Conservation (phyloP, 768 basidiomycete species). For the Cystofilobasidium bisporidii region DNA sequence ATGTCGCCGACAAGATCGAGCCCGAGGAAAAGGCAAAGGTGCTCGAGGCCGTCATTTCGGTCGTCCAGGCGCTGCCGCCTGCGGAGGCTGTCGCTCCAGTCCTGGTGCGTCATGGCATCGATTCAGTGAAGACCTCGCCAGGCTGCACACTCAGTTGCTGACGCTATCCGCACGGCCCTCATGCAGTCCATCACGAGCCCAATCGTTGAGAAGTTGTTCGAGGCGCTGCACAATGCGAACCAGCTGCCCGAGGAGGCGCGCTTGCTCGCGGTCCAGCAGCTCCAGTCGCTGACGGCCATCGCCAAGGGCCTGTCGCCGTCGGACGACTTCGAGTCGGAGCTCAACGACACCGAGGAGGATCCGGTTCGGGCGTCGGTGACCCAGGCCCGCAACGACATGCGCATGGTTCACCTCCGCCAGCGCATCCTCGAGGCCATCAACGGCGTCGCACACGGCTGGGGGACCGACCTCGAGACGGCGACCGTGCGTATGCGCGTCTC, state of each 20-base stretch:
- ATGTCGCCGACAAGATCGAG: constrained; percentile 54
- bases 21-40: constrained; percentile 71
- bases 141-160: background rate
- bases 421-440: constrained; percentile 54
- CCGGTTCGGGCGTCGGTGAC: constrained; percentile 32
- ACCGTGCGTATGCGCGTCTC: background rate
- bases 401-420: constrained; percentile 48
- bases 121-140: background rate
- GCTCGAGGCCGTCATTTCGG: constrained; percentile 81
- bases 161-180: constrained; percentile 12
- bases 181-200: constrained; percentile 21
- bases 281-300: constrained; percentile 72
- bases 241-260: constrained; percentile 59
- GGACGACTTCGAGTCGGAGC: constrained; percentile 47
- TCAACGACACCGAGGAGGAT: constrained; percentile 49
- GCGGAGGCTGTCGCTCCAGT: constrained; percentile 67
- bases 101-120: constrained; percentile 45
- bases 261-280: constrained; percentile 54
- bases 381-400: constrained; percentile 51
- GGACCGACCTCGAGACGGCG: constrained; percentile 58
- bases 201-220: constrained; percentile 18
- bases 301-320: constrained; percentile 76
- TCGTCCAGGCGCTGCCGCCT: constrained; percentile 79
- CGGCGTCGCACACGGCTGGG: constrained; percentile 63
- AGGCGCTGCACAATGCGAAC: background rate